These are phyloP conservation scores for Triticum timopheevii DNA, from an alignment of 176 grass and related monocot genomes.

Conservation along the genomic window DNA sequence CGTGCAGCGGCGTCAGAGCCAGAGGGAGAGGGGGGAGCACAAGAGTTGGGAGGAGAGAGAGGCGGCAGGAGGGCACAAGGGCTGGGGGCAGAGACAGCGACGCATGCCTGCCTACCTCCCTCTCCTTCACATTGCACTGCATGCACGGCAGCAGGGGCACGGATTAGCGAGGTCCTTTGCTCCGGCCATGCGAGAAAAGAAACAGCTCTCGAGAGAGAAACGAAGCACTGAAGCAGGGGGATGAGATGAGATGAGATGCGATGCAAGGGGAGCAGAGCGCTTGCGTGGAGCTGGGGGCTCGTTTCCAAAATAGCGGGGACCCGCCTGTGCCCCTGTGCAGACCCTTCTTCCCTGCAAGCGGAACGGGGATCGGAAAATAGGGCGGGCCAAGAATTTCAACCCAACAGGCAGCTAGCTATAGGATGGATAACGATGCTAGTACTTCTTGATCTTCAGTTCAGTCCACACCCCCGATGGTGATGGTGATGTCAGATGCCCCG, in stretches of 20 bases:
- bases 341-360: conserved; percentile 32
- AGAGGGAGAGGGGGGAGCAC: conserved; percentile 25
- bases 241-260: neutral
- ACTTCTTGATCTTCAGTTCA: no score
- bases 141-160: conserved; percentile 10
- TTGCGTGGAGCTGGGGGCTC: conserved; percentile 2
- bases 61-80: neutral
- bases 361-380: neutral
- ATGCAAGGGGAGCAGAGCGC: neutral
- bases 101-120: neutral
- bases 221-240: neutral
- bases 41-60: conserved; percentile 42
- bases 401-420: neutral
- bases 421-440: neutral
- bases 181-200: no score
- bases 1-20: neutral
- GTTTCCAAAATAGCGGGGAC: conserved; percentile 19
- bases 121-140: neutral
- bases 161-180: conserved; percentile 42
- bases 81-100: conserved; percentile 34
- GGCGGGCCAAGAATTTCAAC: conserved; percentile 15
- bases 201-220: neutral
- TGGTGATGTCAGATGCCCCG: no score
- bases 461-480: no score
- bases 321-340: conserved; percentile 7